These are phyloP conservation scores for Sarocladium oryzae DNA, from an alignment of 2,329 filamentous ascomycete genomes.

Conservation along the genomic window DNA sequence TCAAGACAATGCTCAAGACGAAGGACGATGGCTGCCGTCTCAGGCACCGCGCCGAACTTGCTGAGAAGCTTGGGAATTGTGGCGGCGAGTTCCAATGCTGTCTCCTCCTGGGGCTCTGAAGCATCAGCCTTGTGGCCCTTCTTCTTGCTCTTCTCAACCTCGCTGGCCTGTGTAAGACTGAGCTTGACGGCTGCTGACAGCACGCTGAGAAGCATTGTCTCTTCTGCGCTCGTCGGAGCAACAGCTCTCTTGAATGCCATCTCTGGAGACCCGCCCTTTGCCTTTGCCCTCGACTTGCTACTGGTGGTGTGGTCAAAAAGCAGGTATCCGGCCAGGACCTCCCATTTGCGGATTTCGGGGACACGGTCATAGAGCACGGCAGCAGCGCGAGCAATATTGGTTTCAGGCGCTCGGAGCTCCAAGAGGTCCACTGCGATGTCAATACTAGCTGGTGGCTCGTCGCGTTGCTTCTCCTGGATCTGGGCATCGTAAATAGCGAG, in stretches of 20 bases:
- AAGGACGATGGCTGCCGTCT: constrained; percentile 79
- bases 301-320: constrained; percentile 81
- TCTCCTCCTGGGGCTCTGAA: constrained; percentile 67
- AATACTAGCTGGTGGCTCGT: constrained; percentile 36
- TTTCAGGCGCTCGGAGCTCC: constrained; percentile 63
- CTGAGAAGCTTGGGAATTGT: constrained; percentile 81
- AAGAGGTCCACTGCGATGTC: constrained; percentile 49
- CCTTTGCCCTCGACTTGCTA: constrained; percentile 44
- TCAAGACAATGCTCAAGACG: constrained; percentile 82
- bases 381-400: constrained; percentile 77
- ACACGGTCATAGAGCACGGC: constrained; percentile 81
- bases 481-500: constrained; percentile 75
- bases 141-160: constrained; percentile 55
- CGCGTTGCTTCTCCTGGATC: constrained; percentile 48
- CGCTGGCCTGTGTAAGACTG: constrained; percentile 58
- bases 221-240: constrained; percentile 69
- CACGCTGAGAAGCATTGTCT: constrained; percentile 79
- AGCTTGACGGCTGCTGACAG: constrained; percentile 76
- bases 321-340: constrained; percentile 80
- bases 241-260: constrained; percentile 63
- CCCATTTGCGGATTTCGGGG: constrained; percentile 78
- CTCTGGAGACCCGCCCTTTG: constrained; percentile 46
- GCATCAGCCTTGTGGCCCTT: constrained; percentile 56
- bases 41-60: constrained; percentile 86
- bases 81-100: constrained; percentile 68